Evolutionary conservation across 2,329 filamentous ascomycete species (phyloP), one percentile per base, ranked within the genome.

Genomic region (Lasiodiplodia citricola): DNA sequence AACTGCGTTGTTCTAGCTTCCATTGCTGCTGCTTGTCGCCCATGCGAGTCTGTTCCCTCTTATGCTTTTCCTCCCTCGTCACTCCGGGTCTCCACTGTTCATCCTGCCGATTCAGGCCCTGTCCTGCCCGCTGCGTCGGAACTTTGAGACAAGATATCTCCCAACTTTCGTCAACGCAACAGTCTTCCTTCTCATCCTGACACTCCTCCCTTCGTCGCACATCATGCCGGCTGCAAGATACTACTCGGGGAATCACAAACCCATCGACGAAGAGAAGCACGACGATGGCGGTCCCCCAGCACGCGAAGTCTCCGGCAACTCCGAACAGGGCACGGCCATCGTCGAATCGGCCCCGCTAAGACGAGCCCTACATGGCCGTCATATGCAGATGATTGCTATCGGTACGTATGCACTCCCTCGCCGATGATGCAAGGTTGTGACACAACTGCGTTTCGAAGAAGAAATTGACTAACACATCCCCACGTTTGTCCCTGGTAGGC

Each of bases 341-440:
- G 51, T 54, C 63, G 37, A 66, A 50, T 16, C 63, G 35, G 51
- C 47, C 1, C 56, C 38, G 52, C 38, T 70, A 18, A 58, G 41
- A 21, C 66, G 69, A n/a, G 77, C 80, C 73, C 86, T 89, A 81
- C 85, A 86, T 80, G 80, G 82, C 64, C 85, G 87, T 71, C 87
- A 89, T 77, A 78, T 89, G 72, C 85, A 89, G 79, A 88, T 88
- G 87, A 88, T 88, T 77, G 85, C 86, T 74, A 87, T 88, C 68
- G 71, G 70, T 68, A 65, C n/a, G 54, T 4, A 18, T 11, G 23
- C 11, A 21, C 8, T 2, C 28, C 44, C 21, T 11, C 7, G 14
- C 8, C 50, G 4, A 18, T 18, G 23, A 18, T 16, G 13, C 31
- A 35, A 10, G 23, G 1, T 18, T 18, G 50, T 23, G 23, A 4